Conservation (phyloP, 1,284 basidiomycete species). For the Heterobasidion annosum region DNA sequence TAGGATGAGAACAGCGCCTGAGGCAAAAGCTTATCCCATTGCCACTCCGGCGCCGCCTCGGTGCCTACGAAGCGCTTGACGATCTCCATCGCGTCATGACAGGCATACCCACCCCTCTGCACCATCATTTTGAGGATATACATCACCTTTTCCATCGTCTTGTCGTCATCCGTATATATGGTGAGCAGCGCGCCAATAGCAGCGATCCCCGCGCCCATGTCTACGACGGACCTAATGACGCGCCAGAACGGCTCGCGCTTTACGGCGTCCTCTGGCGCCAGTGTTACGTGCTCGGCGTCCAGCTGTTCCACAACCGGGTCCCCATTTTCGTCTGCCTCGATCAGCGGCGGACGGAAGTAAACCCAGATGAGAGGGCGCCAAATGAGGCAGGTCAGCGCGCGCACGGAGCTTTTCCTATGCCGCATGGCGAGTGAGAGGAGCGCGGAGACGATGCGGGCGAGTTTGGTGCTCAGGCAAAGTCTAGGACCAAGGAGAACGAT, state of each 20-base stretch:
- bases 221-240: slow-evolving; percentile 40
- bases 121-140: slow-evolving; percentile 47
- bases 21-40: slow-evolving; percentile 40
- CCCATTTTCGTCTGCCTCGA: slow-evolving; percentile 14
- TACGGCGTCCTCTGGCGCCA: slow-evolving; percentile 17
- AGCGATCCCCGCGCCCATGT: slow-evolving; percentile 51
- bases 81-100: slow-evolving; percentile 43
- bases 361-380: slow-evolving; percentile 62
- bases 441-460: slow-evolving; percentile 38
- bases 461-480: slow-evolving; percentile 33
- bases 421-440: slow-evolving; percentile 46
- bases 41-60: slow-evolving; percentile 27
- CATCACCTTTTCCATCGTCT: slow-evolving; percentile 36
- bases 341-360: slow-evolving; percentile 45
- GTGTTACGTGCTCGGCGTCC: slow-evolving; percentile 17
- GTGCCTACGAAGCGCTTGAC: slow-evolving; percentile 38
- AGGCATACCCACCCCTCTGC: slow-evolving; percentile 36
- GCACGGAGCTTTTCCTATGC: slow-evolving; percentile 51
- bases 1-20: slow-evolving; percentile 44
- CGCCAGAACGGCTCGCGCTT: slow-evolving; percentile 38
- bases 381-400: slow-evolving; percentile 45
- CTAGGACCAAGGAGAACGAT: slow-evolving; percentile 52
- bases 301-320: slow-evolving; percentile 15
- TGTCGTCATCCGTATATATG: slow-evolving; percentile 24
- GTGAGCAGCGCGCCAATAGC: slow-evolving; percentile 45